A percentile compares a stretch with the other conserved stretches of the same genome.
Conservation (phyloP, 495 filamentous ascomycete genomes). For the Apodospora peruviana region DNA sequence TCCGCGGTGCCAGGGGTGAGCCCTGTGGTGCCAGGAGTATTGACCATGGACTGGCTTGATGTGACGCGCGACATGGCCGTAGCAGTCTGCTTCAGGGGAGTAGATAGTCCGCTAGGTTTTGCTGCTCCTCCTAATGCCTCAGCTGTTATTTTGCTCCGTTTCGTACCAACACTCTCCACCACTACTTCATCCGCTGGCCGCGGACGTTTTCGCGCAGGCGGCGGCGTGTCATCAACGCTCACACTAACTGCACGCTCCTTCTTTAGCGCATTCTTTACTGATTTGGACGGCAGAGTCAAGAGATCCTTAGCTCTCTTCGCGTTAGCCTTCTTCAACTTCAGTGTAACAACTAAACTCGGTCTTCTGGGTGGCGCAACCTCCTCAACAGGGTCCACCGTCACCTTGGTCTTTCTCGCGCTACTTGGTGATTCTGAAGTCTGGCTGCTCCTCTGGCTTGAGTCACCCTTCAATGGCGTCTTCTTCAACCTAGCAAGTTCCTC, state of each 20-base stretch:
- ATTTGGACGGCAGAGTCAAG: conserved; percentile 36
- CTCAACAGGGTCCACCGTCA: conserved; percentile 18
- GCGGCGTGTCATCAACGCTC: conserved; percentile 32
- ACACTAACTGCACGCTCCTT: conserved; percentile 33
- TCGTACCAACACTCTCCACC: conserved; percentile 19
- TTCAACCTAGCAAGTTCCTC: conserved; percentile 34
- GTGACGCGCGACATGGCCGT: conserved; percentile 42
- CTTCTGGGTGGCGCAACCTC: conserved; percentile 22
- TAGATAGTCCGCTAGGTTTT: conserved; percentile 26
- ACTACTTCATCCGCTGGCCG: conserved; percentile 26
- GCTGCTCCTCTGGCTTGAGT: conserved; percentile 21
- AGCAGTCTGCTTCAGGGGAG: conserved; percentile 37
- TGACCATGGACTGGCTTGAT: conserved; percentile 39
- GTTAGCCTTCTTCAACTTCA: conserved; percentile 39
- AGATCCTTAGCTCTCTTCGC: conserved; percentile 38
- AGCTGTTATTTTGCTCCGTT: conserved; percentile 25
- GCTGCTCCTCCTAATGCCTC: conserved; percentile 19
- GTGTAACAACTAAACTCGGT: conserved; percentile 19
- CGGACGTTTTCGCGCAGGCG: conserved; percentile 38
- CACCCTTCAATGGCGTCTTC: conserved; percentile 26
- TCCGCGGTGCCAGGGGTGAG: conserved; percentile 36
- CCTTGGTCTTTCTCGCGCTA: conserved; percentile 31
- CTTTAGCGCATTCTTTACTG: conserved; percentile 31
- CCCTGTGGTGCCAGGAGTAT: conserved; percentile 33
- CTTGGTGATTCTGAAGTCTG: conserved; percentile 31